Evolutionary conservation across 2,329 filamentous ascomycete species (phyloP), one percentile per base, ranked within the genome.

Genomic region (Knoxdaviesia capensis): DNA sequence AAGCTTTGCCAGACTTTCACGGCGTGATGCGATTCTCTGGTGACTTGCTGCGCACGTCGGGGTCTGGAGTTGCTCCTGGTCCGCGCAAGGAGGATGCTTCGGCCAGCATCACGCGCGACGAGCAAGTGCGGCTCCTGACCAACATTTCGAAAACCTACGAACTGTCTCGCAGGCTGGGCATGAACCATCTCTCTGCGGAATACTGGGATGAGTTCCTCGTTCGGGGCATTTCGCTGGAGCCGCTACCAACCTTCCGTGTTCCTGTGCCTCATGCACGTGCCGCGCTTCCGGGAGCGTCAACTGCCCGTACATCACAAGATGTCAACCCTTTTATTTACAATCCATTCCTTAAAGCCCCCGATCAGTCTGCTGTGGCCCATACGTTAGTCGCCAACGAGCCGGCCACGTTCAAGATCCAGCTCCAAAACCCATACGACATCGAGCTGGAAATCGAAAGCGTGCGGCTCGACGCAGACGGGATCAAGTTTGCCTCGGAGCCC

Each of bases 181-280:
- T 86, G 31, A 63, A 69, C 5, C 61, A 79, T 43, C 59, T 88
- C 36, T 69, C 76, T 41, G 86, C 85, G 5, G 81, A 90, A 50
- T 98, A 94, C 54, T 98, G 90, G 90, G 90, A 98, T 56, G 85
- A 94, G 52, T 96, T 96, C 51, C 65, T 98, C 6, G 70, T 98
- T 39, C 77, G 90, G 40, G 76, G 76, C 47, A 64, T 93, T 50
- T 72, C 77, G 43, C 63, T 93, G 37, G 73, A 86, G 41, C 65
- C 80, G 29, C 57, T 74, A 34, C 63, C 75, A 7, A 59, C 64
- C 36, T 67, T 69, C 7, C 69, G 71, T 48, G 68, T 69, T 10
- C 78, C 83, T 0, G 69, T 83, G 41, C 68, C 78, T 5, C 81
- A 86, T 51, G 63, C 68, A 2, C 71, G 64, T 46, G 69, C 61